Evolutionary conservation across 2,329 filamentous ascomycete species (phyloP).

Genomic region (Fusarium sp.): DNA sequence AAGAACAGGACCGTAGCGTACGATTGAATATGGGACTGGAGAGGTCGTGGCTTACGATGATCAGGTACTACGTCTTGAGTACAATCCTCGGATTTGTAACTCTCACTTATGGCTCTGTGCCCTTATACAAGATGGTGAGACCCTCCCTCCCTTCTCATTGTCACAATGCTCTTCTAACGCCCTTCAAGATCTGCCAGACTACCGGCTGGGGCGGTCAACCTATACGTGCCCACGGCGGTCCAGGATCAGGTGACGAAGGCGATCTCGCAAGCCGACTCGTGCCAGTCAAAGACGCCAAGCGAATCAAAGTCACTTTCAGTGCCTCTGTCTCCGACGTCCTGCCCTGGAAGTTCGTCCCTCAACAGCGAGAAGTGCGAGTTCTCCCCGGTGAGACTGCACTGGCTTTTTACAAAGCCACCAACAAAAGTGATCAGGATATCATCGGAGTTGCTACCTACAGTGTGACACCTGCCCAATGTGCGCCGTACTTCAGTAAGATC

Average conservation of each 20-base stretch:
- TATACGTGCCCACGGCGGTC: slow-evolving; percentile 74
- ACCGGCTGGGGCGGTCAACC: slow-evolving; percentile 94
- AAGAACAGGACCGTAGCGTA: slow-evolving; percentile 71
- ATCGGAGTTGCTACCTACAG: slow-evolving; percentile 98
- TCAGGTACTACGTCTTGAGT: slow-evolving; percentile 77
- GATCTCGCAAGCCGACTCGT: slow-evolving; percentile 80
- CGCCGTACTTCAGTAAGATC: slow-evolving; percentile 98
- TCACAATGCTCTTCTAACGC: not conserved
- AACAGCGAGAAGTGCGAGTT: slow-evolving; percentile 95
- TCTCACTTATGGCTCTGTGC: slow-evolving; percentile 83
- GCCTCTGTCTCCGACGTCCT: slow-evolving; percentile 93
- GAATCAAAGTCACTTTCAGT: slow-evolving; percentile 95
- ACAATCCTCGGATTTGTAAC: slow-evolving; percentile 82
- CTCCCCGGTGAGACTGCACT: slow-evolving; percentile 95
- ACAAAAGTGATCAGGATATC: slow-evolving; percentile 88
- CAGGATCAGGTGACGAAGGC: slow-evolving; percentile 55
- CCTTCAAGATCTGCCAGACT: slow-evolving; percentile 76
- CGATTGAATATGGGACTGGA: not conserved
- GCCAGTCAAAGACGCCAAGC: slow-evolving; percentile 81
- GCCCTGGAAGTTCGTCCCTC: slow-evolving; percentile 96
- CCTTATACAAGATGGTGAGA: slow-evolving; percentile 83
- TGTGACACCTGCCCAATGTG: slow-evolving; percentile 93
- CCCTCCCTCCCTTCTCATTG: not conserved
- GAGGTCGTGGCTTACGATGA: slow-evolving; percentile 25
- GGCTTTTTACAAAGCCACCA: slow-evolving; percentile 97